Evolutionary conservation across 306 rosid species (phyloP), one percentile per base, ranked within the genome.

Genomic region (Acmispon strigosus): DNA sequence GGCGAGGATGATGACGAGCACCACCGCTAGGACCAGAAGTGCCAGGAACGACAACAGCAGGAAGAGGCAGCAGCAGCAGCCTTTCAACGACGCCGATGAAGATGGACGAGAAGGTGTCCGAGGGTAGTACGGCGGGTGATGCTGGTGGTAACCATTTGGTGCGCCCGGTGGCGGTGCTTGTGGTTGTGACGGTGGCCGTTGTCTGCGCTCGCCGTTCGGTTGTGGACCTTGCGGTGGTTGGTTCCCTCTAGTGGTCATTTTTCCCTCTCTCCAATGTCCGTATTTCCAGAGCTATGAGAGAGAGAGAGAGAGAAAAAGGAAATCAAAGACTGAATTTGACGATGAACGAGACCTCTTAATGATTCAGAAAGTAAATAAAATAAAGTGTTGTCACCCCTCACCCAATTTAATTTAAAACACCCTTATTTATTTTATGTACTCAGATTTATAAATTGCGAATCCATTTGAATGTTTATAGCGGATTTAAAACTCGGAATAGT

Each of bases 61-160:
- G 85, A 87, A 90, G 63, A 94, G 96, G 47, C 98, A 94, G 67
- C 98, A 94, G 49, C 98, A 94, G 22, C 98, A 94, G 0, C 98
- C 98, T 77, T 79, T 84, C 45, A 94, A 81, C 10, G 98, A 94
- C 0, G 98, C 94, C 0, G 91, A 74, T 0, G 91, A 82, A 1
- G 95, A 88, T 3, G 87, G 71, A 0, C 83, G 81, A 1, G 76
- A 66, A 0, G 91, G 78, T 13, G 87, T 48, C 20, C 79, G 24
- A 0, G 91, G 75, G 16, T 77, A 76, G 84, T 86, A 76, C 7
- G 72, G 75, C 4, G 32, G 79, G 8, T 41, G 50, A 13, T 13
- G 72, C 13, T 66, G 72, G 0, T 50, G n/a, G 68, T 66, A 66
- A 4, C 54, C 64, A 37, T 48, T 72, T 17, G 81, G 6, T 9